These are phyloP conservation scores for Saccharomyces mikatae DNA, from an alignment of 805 yeast species.

Conservation along the genomic window DNA sequence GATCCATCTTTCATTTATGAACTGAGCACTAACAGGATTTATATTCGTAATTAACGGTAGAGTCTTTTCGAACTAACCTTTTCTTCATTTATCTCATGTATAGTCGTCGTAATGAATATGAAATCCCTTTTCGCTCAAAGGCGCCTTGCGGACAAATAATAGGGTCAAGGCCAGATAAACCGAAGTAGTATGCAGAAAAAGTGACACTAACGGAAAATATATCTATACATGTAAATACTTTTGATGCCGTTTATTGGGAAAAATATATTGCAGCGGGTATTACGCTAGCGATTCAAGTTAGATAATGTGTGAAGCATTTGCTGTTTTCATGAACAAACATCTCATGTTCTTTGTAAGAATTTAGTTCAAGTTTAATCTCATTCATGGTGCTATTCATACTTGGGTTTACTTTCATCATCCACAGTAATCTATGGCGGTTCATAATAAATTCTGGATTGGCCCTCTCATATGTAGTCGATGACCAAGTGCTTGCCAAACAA, in stretches of 20 bases:
- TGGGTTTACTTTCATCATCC: constrained; percentile 7
- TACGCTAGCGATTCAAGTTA: constrained; percentile 17
- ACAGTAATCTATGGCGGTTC: constrained; percentile 1
- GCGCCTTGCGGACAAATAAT: background rate
- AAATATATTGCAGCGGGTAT: no score
- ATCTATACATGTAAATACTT: background rate
- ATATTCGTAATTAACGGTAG: background rate
- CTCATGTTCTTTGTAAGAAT: constrained; percentile 51
- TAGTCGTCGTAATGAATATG: background rate
- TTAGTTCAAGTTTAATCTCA: constrained; percentile 53
- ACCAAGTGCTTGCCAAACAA: constrained; percentile 24
- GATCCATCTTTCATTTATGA: constrained; percentile 20
- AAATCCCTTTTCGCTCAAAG: background rate
- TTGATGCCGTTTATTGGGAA: background rate
- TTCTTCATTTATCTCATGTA: background rate
- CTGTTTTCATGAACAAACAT: constrained; percentile 65
- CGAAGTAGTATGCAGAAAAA: background rate
- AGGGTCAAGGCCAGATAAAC: background rate
- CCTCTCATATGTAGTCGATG: constrained; percentile 24
- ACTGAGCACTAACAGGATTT: background rate
- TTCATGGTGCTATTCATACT: constrained; percentile 10
- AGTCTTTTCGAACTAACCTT: background rate
- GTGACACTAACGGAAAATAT: background rate
- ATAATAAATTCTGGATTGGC: constrained; percentile 18
- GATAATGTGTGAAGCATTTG: constrained; percentile 45